phyloP scores from a whole-genome alignment of 2,329 filamentous ascomycete species.

The Aspergillus sp. region DNA sequence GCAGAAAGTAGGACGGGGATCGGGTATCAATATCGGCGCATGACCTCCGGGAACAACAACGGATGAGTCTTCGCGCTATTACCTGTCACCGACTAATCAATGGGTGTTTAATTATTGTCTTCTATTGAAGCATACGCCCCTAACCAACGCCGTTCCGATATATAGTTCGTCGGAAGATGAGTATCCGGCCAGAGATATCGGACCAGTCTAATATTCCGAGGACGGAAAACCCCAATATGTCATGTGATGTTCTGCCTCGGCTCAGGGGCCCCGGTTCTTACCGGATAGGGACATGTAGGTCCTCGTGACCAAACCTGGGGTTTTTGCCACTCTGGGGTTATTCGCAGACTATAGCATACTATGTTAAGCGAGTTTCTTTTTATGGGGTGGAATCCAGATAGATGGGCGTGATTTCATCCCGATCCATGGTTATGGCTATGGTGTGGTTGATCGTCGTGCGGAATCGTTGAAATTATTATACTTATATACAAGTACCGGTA shows the following conservation, averaged over 20 bases:
- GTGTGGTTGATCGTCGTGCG: background rate
- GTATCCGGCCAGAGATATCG: background rate
- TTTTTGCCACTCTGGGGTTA: background rate
- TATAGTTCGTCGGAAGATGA: no score
- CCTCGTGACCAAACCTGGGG: background rate
- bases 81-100: no score
- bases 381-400: background rate
- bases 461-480: background rate
- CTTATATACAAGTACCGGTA: background rate
- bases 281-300: background rate
- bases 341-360: background rate
- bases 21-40: no score
- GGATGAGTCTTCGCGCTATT: no score
- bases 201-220: background rate
- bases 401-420: background rate
- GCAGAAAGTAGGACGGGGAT: no score
- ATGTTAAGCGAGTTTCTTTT: background rate
- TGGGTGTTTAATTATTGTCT: no score
- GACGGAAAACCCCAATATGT: background rate
- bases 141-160: no score
- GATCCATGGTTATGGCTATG: background rate
- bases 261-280: background rate
- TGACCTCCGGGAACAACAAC: no score
- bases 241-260: background rate
- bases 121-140: no score